These are phyloP conservation scores for Primulina huaijiensis DNA, from an alignment of 257 asterid species.

Conservation along the genomic window DNA sequence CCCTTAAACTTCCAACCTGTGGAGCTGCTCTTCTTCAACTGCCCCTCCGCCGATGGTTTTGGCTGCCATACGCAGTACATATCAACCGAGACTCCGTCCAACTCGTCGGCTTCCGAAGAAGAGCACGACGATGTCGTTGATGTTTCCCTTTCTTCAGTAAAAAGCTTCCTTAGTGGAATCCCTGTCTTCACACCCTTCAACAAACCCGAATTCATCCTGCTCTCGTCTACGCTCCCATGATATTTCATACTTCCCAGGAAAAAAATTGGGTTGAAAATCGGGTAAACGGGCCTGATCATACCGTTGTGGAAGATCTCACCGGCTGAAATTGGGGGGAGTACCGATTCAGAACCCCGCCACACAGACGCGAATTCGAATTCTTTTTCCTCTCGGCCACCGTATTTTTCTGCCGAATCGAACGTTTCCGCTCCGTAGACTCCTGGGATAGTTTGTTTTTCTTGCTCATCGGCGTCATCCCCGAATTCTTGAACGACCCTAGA, in stretches of 20 bases:
- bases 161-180: slow-evolving; percentile 33
- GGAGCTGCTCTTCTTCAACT: slow-evolving; percentile 34
- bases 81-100: slow-evolving; percentile 32
- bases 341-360: background rate
- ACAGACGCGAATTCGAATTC: slow-evolving; percentile 22
- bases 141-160: slow-evolving; percentile 31
- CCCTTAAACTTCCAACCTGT: slow-evolving; percentile 36
- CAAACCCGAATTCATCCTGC: background rate
- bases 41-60: slow-evolving; percentile 18
- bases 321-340: slow-evolving; percentile 23
- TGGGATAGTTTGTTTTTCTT: too few species aligned
- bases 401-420: background rate
- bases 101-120: slow-evolving; percentile 43
- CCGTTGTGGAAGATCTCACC: slow-evolving; percentile 29
- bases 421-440: background rate
- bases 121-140: slow-evolving; percentile 26
- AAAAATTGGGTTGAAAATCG: slow-evolving; percentile 13
- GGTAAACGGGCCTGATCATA: slow-evolving; percentile 21
- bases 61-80: slow-evolving; percentile 42
- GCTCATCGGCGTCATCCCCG: background rate
- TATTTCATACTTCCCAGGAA: background rate
- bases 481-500: slow-evolving; percentile 36
- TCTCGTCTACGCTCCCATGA: background rate
- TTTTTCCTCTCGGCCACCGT: slow-evolving; percentile 13
- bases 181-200: slow-evolving; percentile 6